phyloP scores from a whole-genome alignment of 2,329 filamentous ascomycete species.

The Sporothrix schenckii region DNA sequence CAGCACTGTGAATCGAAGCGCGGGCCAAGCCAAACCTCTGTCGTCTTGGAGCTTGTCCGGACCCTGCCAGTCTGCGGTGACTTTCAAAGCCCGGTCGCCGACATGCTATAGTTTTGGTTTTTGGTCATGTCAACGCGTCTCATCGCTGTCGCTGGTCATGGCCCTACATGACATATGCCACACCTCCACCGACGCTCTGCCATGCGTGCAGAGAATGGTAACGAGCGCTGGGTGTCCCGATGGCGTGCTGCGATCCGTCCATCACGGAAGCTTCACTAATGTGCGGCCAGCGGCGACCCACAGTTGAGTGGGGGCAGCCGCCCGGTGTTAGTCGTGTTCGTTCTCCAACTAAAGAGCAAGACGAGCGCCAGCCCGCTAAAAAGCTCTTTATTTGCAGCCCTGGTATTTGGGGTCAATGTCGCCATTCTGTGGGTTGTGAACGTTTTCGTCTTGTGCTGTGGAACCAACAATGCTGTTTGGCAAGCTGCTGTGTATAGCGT shows the following conservation, averaged over 20 bases:
- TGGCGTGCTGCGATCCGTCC: conserved; percentile 26
- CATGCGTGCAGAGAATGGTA: background rate
- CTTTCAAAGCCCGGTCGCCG: conserved; percentile 9
- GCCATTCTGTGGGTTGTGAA: conserved; percentile 31
- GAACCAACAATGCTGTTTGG: background rate
- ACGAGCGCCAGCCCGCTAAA: background rate
- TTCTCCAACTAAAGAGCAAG: no score
- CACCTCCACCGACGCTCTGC: background rate
- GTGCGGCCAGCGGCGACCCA: background rate
- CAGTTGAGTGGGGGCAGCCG: background rate
- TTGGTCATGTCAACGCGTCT: background rate
- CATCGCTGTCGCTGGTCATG: background rate
- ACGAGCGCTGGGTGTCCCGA: background rate
- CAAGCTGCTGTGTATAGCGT: background rate
- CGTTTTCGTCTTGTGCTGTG: conserved; percentile 8
- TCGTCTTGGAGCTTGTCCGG: background rate
- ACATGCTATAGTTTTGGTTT: background rate
- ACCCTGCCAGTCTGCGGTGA: background rate
- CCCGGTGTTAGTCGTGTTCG: no score
- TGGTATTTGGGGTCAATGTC: conserved; percentile 27
- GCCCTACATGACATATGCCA: conserved; percentile 25
- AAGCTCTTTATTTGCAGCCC: no score
- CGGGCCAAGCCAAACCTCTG: background rate
- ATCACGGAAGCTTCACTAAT: conserved; percentile 26
- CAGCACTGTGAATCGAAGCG: background rate